A percentile compares a stretch with the other conserved stretches of the same genome.
Evolutionary conservation across 768 basidiomycete genomes (phyloP).

Genomic region (Xerocomellus amylosporus): DNA sequence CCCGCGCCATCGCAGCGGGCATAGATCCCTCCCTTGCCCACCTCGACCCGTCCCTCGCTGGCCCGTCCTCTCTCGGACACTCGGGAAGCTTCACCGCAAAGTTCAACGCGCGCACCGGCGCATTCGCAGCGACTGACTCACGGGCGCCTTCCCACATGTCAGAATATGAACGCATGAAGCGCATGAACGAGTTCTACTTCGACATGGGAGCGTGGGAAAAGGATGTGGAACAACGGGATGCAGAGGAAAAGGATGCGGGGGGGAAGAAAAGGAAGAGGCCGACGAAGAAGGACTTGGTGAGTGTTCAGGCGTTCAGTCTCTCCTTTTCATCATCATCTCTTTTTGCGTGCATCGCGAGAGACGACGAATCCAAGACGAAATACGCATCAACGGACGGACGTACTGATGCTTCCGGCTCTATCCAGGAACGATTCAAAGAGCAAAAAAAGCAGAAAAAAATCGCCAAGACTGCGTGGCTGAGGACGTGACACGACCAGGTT

Average conservation of each 20-base stretch:
- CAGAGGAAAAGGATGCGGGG: constrained; percentile 48
- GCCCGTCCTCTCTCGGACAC: constrained; percentile 29
- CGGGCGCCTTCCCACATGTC: constrained; percentile 75
- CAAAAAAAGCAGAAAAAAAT: constrained; percentile 81
- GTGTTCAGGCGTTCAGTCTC: constrained; percentile 27
- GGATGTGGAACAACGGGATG: constrained; percentile 51
- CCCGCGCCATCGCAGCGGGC: constrained; percentile 71
- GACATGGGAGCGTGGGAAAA: constrained; percentile 79
- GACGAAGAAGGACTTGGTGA: constrained; percentile 80
- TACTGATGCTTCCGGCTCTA: constrained; percentile 22
- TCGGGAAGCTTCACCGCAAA: constrained; percentile 58
- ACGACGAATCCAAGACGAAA: constrained; percentile 20
- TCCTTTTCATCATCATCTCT: constrained; percentile 16
- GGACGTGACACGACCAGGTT: constrained; percentile 40
- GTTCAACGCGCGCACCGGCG: constrained; percentile 80
- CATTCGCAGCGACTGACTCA: constrained; percentile 63
- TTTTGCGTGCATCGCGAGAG: constrained; percentile 20
- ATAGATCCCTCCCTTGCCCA: constrained; percentile 81
- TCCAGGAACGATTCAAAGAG: constrained; percentile 79
- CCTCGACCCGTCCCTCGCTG: constrained; percentile 69
- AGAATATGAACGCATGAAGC: constrained; percentile 71
- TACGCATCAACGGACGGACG: constrained; percentile 21
- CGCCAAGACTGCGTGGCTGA: constrained; percentile 85
- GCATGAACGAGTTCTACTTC: constrained; percentile 89
- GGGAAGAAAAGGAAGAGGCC: constrained; percentile 76